Conservation (phyloP, 148 eudicot species). For the Rhododendron ovatum region DNA sequence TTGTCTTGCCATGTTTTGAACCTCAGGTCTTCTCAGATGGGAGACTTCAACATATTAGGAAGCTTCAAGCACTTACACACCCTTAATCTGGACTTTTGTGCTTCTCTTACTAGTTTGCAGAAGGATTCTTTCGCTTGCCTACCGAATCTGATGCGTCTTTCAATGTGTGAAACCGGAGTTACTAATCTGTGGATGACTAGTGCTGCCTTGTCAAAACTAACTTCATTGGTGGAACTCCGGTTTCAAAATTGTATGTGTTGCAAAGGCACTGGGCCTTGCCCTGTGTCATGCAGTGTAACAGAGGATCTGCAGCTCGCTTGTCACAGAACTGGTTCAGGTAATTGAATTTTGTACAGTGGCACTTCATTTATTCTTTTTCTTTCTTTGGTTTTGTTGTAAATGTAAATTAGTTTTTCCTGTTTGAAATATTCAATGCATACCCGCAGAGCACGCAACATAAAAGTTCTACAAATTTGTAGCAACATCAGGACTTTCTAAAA, state of each 20-base stretch:
- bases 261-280: slow-evolving; percentile 54
- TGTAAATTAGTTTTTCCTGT: no score
- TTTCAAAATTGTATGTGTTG: slow-evolving; percentile 66
- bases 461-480: neutral
- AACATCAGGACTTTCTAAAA: neutral
- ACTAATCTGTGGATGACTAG: slow-evolving; percentile 57
- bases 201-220: slow-evolving; percentile 51
- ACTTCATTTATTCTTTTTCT: neutral
- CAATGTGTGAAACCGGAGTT: slow-evolving; percentile 62
- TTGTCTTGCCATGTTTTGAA: slow-evolving; percentile 44
- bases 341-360: neutral
- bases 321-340: slow-evolving; percentile 11
- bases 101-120: slow-evolving; percentile 47
- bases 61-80: slow-evolving; percentile 42
- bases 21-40: slow-evolving; percentile 43
- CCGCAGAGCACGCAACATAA: neutral
- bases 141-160: slow-evolving; percentile 58
- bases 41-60: slow-evolving; percentile 46
- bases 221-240: slow-evolving; percentile 52
- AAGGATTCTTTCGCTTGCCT: slow-evolving; percentile 54
- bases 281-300: slow-evolving; percentile 21
- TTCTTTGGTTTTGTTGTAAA: no score
- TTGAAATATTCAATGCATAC: neutral
- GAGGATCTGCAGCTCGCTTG: neutral
- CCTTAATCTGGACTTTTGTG: slow-evolving; percentile 68